Evolutionary conservation across 1,139 yeast genomes (phyloP), one percentile per base, ranked within the genome.

Genomic region (Blastobotrys arbuscula): DNA sequence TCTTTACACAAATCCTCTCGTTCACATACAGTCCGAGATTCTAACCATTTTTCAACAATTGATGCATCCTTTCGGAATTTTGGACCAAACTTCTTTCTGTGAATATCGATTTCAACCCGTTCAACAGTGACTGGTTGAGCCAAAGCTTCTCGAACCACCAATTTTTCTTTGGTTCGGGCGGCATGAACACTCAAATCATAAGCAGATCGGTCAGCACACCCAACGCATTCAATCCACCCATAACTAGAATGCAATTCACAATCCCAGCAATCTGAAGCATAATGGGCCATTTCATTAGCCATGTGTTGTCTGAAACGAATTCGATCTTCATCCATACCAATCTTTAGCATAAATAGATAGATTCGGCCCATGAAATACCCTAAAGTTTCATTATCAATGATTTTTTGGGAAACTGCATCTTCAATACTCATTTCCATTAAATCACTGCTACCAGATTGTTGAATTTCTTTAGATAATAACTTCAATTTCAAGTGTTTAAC

Each of bases 141-240:
- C 59, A 92, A 78, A 49, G 87, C 78, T 73, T 94, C 86, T 76
- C 97, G 86, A 44, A 92, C 98, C 52, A 89, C 90, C 63, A 94
- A 76, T 71, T 88, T 89, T 72, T 88, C 96, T 70, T 89, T 89
- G 53, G 98, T 94, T 71, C 88, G 84, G 51, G 95, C 94, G 45
- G 97, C 73, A 67, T 94, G 99, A 51, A 94, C 98, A 47, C 92
- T 79, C 70, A 94, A 80, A 72, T 94, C 99, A 67, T 89, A 94
- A 41, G 99, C 99, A 45, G 96, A 87, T 75, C 99, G 83, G 71
- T 94, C 99, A 55, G 99, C 99, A 75, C 98, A 92, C 59, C 99
- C 99, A 65, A 92, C 97, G 81, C 98, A 92, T 74, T 94, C 99
- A 62, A 94, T 85, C 99, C 99, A 94, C 59, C 99, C 97, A 65